Evolutionary conservation across 495 filamentous ascomycete genomes (phyloP).

Genomic region (Neurospora sp.): DNA sequence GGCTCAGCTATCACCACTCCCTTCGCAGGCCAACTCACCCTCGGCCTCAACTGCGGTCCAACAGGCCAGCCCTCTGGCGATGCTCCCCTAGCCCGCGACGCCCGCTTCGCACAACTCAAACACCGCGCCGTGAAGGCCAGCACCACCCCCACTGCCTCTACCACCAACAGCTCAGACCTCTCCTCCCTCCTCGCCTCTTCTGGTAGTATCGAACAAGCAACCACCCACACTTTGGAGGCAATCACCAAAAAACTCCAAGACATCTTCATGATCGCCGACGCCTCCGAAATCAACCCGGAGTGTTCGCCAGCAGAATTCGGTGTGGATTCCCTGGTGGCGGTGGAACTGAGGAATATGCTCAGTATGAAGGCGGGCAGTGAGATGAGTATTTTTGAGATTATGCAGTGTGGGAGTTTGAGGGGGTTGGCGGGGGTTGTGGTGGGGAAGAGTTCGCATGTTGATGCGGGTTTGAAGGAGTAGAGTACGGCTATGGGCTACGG

Average conservation of each 20-base stretch:
- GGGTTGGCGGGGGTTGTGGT: constrained; percentile 17
- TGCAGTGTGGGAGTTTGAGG: constrained; percentile 26
- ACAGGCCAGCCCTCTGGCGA: not conserved
- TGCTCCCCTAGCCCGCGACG: constrained; percentile 8
- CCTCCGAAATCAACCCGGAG: constrained; percentile 14
- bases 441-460: constrained; percentile 10
- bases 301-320: constrained; percentile 26
- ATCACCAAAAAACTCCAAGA: constrained; percentile 22
- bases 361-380: constrained; percentile 22
- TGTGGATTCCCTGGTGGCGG: constrained; percentile 39
- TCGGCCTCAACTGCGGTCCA: constrained; percentile 19
- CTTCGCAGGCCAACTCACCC: constrained; percentile 9
- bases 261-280: constrained; percentile 26
- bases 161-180: no score
- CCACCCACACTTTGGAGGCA: not conserved
- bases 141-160: not conserved
- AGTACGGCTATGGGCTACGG: no score
- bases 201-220: constrained; percentile 5
- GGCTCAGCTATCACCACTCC: constrained; percentile 15
- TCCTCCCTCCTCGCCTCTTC: no score
- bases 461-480: not conserved
- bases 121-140: constrained; percentile 1
- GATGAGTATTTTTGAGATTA: constrained; percentile 33
- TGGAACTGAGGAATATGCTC: constrained; percentile 39
- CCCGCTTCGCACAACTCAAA: constrained; percentile 8